A percentile compares a stretch with the other conserved stretches of the same genome.
Evolutionary conservation across 2,329 filamentous ascomycete genomes (phyloP).

Genomic region (Orbilia brochopaga): DNA sequence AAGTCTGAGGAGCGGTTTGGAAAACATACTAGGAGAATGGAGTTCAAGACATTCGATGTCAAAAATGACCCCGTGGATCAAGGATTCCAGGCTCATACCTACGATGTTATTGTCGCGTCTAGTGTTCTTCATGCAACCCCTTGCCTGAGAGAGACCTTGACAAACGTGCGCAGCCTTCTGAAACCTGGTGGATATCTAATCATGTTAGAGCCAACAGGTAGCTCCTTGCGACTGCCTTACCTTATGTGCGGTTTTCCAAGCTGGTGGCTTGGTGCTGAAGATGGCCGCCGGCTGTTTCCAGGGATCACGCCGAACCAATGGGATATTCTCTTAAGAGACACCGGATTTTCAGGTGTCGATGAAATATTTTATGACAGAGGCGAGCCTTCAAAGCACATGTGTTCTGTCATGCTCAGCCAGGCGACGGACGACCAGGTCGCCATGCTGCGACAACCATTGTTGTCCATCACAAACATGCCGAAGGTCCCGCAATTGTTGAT

Average conservation of each 20-base stretch:
- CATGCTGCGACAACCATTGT: slow-evolving; percentile 8
- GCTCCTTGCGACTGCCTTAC: slow-evolving; percentile 53
- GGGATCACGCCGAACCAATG: slow-evolving; percentile 55
- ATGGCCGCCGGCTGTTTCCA: slow-evolving; percentile 55
- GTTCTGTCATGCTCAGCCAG: slow-evolving; percentile 23
- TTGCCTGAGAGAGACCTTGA: slow-evolving; percentile 55
- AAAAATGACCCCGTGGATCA: slow-evolving; percentile 56
- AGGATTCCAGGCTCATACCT: slow-evolving; percentile 56
- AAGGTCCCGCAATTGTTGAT: slow-evolving; percentile 3
- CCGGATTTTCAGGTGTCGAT: slow-evolving; percentile 56
- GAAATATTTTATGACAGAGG: slow-evolving; percentile 32
- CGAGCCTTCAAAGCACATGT: slow-evolving; percentile 10
- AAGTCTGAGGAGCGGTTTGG: slow-evolving; percentile 56
- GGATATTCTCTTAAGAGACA: slow-evolving; percentile 55
- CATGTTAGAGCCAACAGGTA: slow-evolving; percentile 58
- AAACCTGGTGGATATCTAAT: slow-evolving; percentile 62
- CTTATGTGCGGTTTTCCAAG: slow-evolving; percentile 56
- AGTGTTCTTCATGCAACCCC: slow-evolving; percentile 59
- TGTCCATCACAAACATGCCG: not conserved
- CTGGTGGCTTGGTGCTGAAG: slow-evolving; percentile 57
- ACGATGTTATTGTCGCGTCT: slow-evolving; percentile 59
- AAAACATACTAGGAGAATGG: slow-evolving; percentile 55
- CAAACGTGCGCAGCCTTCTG: slow-evolving; percentile 47
- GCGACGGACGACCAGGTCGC: slow-evolving; percentile 15
- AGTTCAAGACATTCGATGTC: slow-evolving; percentile 56